A percentile compares a stretch with the other conserved stretches of the same genome.
These are phyloP conservation scores for Passalora sequoiae DNA, from an alignment of 2,329 filamentous ascomycete species.

Conservation along the genomic window DNA sequence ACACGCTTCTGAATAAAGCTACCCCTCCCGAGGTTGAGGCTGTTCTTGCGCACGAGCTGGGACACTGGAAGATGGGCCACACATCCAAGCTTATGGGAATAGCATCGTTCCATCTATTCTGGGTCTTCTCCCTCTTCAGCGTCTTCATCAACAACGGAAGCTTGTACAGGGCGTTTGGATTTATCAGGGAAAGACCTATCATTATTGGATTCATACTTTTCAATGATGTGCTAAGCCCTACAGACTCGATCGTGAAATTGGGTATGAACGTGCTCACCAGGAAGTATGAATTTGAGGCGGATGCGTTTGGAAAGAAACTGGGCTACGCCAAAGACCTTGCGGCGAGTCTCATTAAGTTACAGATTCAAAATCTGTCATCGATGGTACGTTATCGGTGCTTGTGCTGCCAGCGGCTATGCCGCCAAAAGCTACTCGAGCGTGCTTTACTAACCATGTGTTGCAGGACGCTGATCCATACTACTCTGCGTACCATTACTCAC, in stretches of 20 bases:
- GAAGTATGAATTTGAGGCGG: slow-evolving; percentile 93
- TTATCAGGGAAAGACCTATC: slow-evolving; percentile 75
- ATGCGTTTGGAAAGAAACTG: slow-evolving; percentile 78
- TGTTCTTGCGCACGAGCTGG: slow-evolving; percentile 89
- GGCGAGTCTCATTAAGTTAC: slow-evolving; percentile 86
- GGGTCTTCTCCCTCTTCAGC: slow-evolving; percentile 93
- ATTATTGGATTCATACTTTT: slow-evolving; percentile 97
- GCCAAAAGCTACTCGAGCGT: not conserved
- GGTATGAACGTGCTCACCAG: slow-evolving; percentile 93
- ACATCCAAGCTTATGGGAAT: slow-evolving; percentile 88
- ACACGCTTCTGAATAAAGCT: slow-evolving; percentile 94
- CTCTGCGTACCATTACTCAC: slow-evolving; percentile 96
- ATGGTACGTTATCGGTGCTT: slow-evolving; percentile 51
- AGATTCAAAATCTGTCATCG: slow-evolving; percentile 94
- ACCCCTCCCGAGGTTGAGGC: slow-evolving; percentile 88
- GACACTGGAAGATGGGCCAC: slow-evolving; percentile 94
- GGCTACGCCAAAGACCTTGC: slow-evolving; percentile 82
- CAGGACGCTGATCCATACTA: slow-evolving; percentile 93
- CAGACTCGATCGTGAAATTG: slow-evolving; percentile 91
- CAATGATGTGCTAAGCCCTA: slow-evolving; percentile 89
- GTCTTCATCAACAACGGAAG: slow-evolving; percentile 95
- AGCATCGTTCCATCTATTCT: slow-evolving; percentile 80
- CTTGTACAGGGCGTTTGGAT: slow-evolving; percentile 87
- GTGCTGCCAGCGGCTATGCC: too few species aligned
- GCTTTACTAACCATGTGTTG: not conserved